These are phyloP conservation scores for Daldinia sp. DNA, from an alignment of 2,329 filamentous ascomycete genomes.

Conservation along the genomic window DNA sequence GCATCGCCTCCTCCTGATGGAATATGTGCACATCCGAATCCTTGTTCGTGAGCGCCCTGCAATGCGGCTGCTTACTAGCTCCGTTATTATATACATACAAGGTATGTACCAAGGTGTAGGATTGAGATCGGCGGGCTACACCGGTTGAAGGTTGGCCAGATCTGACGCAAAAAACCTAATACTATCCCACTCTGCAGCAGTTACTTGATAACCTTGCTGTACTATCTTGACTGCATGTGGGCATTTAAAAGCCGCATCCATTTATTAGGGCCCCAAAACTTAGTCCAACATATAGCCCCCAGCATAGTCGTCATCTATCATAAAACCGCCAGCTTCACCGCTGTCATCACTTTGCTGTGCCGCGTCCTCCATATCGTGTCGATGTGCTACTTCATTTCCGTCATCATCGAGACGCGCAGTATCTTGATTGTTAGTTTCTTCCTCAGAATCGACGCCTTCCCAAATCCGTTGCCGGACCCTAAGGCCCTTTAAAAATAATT, in stretches of 20 bases:
- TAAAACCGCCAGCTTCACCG: slow-evolving; percentile 58
- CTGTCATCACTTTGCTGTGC: slow-evolving; percentile 51
- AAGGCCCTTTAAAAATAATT: slow-evolving; percentile 80
- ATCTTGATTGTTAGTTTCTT: slow-evolving; percentile 56
- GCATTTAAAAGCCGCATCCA: slow-evolving; percentile 1
- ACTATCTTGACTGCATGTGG: not conserved
- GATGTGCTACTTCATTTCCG: slow-evolving; percentile 49
- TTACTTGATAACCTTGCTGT: not conserved
- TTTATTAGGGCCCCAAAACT: not conserved
- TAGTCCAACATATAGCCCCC: slow-evolving; percentile 60
- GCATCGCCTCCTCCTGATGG: slow-evolving; percentile 25
- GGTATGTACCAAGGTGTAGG: not conserved
- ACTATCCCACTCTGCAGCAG: not conserved
- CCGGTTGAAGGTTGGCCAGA: slow-evolving; percentile 4
- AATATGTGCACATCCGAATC: slow-evolving; percentile 8
- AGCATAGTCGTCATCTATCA: slow-evolving; percentile 53
- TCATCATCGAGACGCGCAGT: slow-evolving; percentile 52
- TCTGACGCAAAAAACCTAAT: not conserved
- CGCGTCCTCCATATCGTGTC: slow-evolving; percentile 48
- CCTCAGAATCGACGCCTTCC: slow-evolving; percentile 64
- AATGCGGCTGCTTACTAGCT: slow-evolving; percentile 1
- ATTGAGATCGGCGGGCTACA: not conserved
- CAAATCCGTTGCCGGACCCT: slow-evolving; percentile 81
- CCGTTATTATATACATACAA: not conserved
- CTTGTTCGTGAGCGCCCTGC: not conserved